phyloP scores from a whole-genome alignment of 169 alveolate genomes.

The Eimeria falciformis region DNA sequence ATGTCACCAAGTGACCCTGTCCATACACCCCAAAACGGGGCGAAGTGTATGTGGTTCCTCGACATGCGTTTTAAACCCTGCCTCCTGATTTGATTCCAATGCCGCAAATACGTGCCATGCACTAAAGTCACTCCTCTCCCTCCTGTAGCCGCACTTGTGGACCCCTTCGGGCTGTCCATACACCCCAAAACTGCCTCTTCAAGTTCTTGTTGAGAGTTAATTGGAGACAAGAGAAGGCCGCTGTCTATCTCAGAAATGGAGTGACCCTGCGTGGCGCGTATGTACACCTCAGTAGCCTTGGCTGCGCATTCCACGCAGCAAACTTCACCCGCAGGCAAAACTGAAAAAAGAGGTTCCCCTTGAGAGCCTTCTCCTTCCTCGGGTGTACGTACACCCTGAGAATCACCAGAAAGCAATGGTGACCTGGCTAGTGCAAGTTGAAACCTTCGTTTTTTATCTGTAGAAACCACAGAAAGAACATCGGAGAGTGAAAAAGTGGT shows the following conservation, averaged over 20 bases:
- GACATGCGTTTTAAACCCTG: neutral
- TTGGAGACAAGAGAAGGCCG: neutral
- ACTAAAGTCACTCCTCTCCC: conserved; percentile 1
- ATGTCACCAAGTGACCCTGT: neutral
- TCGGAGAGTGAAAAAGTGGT: neutral
- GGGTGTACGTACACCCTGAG: neutral
- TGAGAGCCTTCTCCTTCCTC: no score
- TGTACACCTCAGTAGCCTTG: neutral
- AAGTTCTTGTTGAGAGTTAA: neutral
- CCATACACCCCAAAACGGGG: neutral
- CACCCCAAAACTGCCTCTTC: neutral
- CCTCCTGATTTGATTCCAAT: neutral
- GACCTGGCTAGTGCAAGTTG: neutral
- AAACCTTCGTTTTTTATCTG: conserved; percentile 17
- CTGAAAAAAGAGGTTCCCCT: no score
- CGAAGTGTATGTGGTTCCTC: neutral
- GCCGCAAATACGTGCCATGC: neutral
- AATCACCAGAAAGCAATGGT: neutral
- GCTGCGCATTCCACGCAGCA: neutral
- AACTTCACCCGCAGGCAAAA: neutral
- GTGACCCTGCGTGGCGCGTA: neutral
- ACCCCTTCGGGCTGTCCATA: neutral
- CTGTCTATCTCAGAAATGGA: neutral
- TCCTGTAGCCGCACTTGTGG: neutral
- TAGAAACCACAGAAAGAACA: neutral